Evolutionary conservation across 2,329 filamentous ascomycete species (phyloP).

Genomic region (Chrysosporium queenslandicum): DNA sequence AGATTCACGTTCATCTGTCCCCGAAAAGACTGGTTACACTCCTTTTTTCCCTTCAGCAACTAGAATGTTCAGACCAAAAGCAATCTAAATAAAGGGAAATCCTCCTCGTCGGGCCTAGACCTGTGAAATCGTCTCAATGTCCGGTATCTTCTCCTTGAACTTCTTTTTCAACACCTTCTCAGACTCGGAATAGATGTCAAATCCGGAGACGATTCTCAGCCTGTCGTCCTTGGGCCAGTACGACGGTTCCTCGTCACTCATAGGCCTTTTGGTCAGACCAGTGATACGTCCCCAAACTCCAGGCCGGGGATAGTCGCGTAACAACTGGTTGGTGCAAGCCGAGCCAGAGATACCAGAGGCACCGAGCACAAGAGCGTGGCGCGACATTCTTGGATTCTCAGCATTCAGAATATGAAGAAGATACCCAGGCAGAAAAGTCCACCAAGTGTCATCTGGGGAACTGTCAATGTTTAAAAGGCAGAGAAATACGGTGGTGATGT

Average conservation of each 20-base stretch:
- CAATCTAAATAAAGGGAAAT: too few relatives aligned
- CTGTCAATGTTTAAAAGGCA: neutral
- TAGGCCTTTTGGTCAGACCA: slow-evolving; percentile 33
- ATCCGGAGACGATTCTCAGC: slow-evolving; percentile 33
- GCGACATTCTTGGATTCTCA: neutral
- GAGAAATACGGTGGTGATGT: neutral
- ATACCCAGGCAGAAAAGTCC: neutral
- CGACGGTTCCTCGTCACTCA: slow-evolving; percentile 25
- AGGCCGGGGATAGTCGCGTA: slow-evolving; percentile 29
- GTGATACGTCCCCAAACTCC: slow-evolving; percentile 31
- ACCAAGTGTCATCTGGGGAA: neutral
- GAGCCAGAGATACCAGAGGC: slow-evolving; percentile 37
- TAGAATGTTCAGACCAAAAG: too few relatives aligned
- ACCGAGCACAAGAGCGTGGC: slow-evolving; percentile 34
- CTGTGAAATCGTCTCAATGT: slow-evolving; percentile 19
- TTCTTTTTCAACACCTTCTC: slow-evolving; percentile 16
- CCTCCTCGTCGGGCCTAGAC: slow-evolving; percentile 21
- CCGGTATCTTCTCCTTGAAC: slow-evolving; percentile 10
- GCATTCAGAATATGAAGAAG: too few relatives aligned
- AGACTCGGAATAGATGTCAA: slow-evolving; percentile 28
- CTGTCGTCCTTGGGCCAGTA: slow-evolving; percentile 27
- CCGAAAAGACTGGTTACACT: neutral
- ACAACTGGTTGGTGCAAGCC: slow-evolving; percentile 34
- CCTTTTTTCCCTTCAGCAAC: too few relatives aligned
- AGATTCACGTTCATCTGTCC: neutral